Evolutionary conservation across 768 basidiomycete species (phyloP).

Genomic region (Nidularia pulvinata): DNA sequence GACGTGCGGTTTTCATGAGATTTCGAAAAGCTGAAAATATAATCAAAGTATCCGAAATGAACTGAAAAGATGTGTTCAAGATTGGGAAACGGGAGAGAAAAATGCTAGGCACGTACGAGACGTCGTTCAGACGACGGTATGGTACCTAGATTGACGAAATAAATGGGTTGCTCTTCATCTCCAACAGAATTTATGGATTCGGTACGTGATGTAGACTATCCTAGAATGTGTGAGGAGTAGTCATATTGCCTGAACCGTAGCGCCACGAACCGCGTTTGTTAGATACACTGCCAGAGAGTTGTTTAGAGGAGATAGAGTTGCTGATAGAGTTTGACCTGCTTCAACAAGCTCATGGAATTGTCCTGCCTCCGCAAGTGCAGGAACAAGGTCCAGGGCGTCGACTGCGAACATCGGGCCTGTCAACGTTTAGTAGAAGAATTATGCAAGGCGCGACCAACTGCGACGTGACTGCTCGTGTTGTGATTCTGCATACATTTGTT

Average conservation of each 20-base stretch:
- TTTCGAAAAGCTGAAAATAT: slow-evolving; percentile 74
- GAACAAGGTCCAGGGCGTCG: slow-evolving; percentile 52
- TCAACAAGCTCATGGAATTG: slow-evolving; percentile 45
- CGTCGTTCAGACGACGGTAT: slow-evolving; percentile 68
- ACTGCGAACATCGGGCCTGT: slow-evolving; percentile 12
- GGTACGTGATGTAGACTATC: too few species aligned
- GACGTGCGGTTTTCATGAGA: slow-evolving; percentile 43
- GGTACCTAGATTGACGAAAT: slow-evolving; percentile 54
- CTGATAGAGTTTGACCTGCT: slow-evolving; percentile 56
- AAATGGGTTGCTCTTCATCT: slow-evolving; percentile 54
- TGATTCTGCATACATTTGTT: background rate
- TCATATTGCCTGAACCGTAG: background rate
- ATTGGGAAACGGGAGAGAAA: slow-evolving; percentile 1
- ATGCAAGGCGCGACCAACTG: background rate
- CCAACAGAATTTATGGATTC: background rate
- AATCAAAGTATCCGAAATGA: slow-evolving; percentile 73
- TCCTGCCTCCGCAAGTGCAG: slow-evolving; percentile 57
- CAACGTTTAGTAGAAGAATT: background rate
- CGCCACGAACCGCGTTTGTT: slow-evolving; percentile 35
- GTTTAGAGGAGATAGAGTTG: slow-evolving; percentile 56
- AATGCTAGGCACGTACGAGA: slow-evolving; percentile 29
- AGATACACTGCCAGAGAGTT: slow-evolving; percentile 62
- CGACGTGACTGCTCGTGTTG: background rate
- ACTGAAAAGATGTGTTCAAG: slow-evolving; percentile 34
- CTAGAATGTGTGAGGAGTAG: too few species aligned